Conservation (phyloP, 2,329 filamentous ascomycete genomes). For the Talaromyces atroroseus region DNA sequence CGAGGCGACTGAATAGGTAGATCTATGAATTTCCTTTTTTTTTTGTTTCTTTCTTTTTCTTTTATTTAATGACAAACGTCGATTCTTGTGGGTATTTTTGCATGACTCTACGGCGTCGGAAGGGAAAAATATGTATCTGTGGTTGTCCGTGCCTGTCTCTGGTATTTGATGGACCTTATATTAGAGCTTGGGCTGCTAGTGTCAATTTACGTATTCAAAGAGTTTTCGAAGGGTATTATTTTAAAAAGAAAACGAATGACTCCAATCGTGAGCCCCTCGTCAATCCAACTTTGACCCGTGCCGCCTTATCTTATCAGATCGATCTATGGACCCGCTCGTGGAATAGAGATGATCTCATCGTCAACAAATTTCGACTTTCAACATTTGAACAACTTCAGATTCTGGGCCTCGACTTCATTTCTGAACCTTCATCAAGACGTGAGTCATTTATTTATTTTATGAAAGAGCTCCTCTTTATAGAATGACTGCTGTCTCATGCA, state of each 20-base stretch:
- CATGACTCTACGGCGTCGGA: conserved; percentile 40
- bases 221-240: neutral
- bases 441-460: neutral
- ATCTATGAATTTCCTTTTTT: conserved; percentile 14
- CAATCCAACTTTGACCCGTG: neutral
- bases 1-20: conserved; percentile 38
- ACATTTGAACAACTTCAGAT: neutral
- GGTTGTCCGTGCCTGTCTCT: conserved; percentile 11
- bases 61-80: conserved; percentile 14
- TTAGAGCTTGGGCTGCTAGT: conserved; percentile 2
- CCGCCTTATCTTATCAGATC: neutral
- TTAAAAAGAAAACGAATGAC: too few species aligned
- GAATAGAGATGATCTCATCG: neutral
- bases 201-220: conserved; percentile 1
- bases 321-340: neutral
- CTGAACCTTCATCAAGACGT: neutral
- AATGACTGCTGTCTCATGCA: conserved; percentile 32
- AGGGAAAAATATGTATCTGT: conserved; percentile 29
- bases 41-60: conserved; percentile 22
- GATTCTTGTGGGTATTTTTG: conserved; percentile 22
- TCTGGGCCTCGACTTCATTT: neutral
- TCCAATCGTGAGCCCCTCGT: too few species aligned
- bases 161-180: conserved; percentile 4
- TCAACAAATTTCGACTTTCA: neutral
- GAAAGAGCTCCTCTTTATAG: neutral